Evolutionary conservation across 345 rosid genomes (phyloP).

Genomic region (Toxicodendron radicans): DNA sequence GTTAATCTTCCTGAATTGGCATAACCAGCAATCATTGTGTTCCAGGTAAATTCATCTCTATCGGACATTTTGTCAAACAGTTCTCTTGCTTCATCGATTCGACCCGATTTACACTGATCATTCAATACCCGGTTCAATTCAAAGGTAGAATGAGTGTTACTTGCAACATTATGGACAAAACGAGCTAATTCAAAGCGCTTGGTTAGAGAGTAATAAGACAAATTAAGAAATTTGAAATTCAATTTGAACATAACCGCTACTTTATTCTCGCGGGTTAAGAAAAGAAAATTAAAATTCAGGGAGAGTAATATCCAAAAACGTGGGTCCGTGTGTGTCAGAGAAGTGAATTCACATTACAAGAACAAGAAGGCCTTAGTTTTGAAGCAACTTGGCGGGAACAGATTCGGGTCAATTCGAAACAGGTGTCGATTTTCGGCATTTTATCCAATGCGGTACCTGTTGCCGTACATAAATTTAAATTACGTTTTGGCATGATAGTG

Average conservation of each 20-base stretch:
- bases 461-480: no score
- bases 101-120: conserved; percentile 52
- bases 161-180: conserved; percentile 22
- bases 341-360: not conserved
- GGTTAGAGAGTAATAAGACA: conserved; percentile 1
- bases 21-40: conserved; percentile 79
- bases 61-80: conserved; percentile 71
- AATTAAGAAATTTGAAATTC: conserved; percentile 17
- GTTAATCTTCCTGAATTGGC: conserved; percentile 56
- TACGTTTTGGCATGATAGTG: no score
- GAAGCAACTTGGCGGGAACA: conserved; percentile 18
- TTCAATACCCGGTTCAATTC: conserved; percentile 44
- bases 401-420: not conserved
- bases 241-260: conserved; percentile 34
- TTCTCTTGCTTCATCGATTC: conserved; percentile 60
- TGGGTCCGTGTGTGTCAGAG: not conserved
- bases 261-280: not conserved
- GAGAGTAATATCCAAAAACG: conserved; percentile 3
- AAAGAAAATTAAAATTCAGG: not conserved
- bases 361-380: not conserved
- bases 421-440: not conserved
- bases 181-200: conserved; percentile 8
- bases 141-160: conserved; percentile 28
- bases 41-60: conserved; percentile 77
- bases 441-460: not conserved